phyloP scores from a whole-genome alignment of 192 early-diverging fungal genomes.

The Gryganskiella cystojenkinii region DNA sequence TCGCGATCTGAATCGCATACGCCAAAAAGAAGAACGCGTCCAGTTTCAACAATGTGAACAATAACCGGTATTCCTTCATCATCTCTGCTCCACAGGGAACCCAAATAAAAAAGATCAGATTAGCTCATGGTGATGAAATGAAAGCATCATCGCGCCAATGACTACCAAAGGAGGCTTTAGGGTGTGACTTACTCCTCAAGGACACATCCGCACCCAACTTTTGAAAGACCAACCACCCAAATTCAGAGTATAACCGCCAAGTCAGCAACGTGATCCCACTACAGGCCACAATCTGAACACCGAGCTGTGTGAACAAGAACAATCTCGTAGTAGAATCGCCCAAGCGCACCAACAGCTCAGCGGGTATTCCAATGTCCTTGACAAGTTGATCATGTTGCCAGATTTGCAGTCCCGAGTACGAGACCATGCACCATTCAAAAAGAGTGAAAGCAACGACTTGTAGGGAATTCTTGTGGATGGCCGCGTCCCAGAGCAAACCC shows the following conservation, averaged over 20 bases:
- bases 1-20: constrained; percentile 40
- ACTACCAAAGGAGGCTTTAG: background rate
- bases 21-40: constrained; percentile 55
- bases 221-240: constrained; percentile 50
- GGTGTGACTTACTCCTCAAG: constrained; percentile 22
- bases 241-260: constrained; percentile 42
- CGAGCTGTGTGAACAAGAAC: constrained; percentile 35
- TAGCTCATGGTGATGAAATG: background rate
- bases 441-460: constrained; percentile 41
- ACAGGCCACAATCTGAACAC: constrained; percentile 14
- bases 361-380: constrained; percentile 27
- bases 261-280: constrained; percentile 33
- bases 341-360: background rate
- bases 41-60: constrained; percentile 49
- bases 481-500: constrained; percentile 44
- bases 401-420: constrained; percentile 40
- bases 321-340: constrained; percentile 15
- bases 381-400: constrained; percentile 47
- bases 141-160: background rate
- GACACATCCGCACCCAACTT: constrained; percentile 46
- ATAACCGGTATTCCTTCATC: constrained; percentile 47
- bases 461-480: constrained; percentile 48
- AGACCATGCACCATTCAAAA: constrained; percentile 48
- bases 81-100: constrained; percentile 12
- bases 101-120: background rate